A percentile compares a stretch with the other conserved stretches of the same genome.
phyloP scores from a whole-genome alignment of 129 eudicot genomes.

The Tagetes erecta region DNA sequence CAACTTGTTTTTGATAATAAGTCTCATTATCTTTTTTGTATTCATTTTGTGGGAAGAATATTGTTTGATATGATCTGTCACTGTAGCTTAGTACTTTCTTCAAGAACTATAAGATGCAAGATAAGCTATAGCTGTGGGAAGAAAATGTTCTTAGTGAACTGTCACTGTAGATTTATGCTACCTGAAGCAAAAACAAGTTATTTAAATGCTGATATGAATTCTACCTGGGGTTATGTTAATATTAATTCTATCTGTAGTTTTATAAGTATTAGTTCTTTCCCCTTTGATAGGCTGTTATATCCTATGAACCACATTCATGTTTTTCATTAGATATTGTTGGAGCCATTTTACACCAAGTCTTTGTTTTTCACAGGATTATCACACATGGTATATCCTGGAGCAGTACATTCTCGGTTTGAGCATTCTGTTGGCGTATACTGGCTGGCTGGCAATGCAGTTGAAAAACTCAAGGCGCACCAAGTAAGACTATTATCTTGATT shows the following conservation, averaged over 20 bases:
- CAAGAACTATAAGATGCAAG: neutral
- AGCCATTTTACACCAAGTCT: slow-evolving; percentile 1
- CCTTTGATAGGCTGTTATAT: slow-evolving; percentile 11
- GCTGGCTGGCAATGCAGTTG: slow-evolving; percentile 81
- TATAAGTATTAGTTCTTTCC: neutral
- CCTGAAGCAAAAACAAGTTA: slow-evolving; percentile 14
- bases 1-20: neutral
- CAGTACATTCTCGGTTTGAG: slow-evolving; percentile 95
- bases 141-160: neutral
- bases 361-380: slow-evolving; percentile 52
- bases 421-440: slow-evolving; percentile 97
- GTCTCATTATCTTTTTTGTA: neutral
- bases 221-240: slow-evolving; percentile 15
- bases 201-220: neutral
- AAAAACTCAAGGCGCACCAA: slow-evolving; percentile 57
- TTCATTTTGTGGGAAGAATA: neutral
- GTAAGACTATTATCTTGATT: slow-evolving; percentile 36
- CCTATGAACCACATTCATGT: neutral
- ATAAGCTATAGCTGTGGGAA: neutral
- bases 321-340: slow-evolving; percentile 16
- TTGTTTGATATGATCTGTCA: slow-evolving; percentile 13
- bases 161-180: slow-evolving; percentile 22
- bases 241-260: slow-evolving; percentile 9
- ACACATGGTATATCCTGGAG: slow-evolving; percentile 90
- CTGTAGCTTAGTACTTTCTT: slow-evolving; percentile 7